phyloP scores from a whole-genome alignment of 768 basidiomycete genomes.

The Rhizopogon vesiculosus region DNA sequence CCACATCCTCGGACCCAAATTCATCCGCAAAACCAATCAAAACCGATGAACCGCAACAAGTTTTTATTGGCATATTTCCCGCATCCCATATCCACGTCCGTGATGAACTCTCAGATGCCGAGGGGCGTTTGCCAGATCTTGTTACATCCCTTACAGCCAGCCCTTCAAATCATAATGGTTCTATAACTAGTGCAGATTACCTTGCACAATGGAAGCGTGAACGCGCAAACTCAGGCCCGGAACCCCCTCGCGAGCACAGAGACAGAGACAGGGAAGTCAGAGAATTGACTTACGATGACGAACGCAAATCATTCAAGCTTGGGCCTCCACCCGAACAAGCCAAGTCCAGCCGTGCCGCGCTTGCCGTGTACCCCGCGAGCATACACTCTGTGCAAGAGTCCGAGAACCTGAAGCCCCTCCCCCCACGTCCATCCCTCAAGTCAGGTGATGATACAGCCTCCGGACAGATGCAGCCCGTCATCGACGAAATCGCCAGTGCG shows the following conservation, averaged over 20 bases:
- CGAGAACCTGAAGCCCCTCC: slow-evolving; percentile 65
- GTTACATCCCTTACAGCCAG: slow-evolving; percentile 49
- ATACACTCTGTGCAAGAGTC: slow-evolving; percentile 70
- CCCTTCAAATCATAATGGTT: slow-evolving; percentile 20
- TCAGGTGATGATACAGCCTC: slow-evolving; percentile 91
- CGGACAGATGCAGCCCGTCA: slow-evolving; percentile 80
- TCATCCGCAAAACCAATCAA: slow-evolving; percentile 46
- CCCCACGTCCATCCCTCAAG: slow-evolving; percentile 90
- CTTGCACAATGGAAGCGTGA: slow-evolving; percentile 41
- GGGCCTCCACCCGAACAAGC: slow-evolving; percentile 73
- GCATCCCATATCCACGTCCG: slow-evolving; percentile 84
- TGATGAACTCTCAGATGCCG: slow-evolving; percentile 83
- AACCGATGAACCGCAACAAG: slow-evolving; percentile 76
- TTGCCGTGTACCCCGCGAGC: slow-evolving; percentile 71
- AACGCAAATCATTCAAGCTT: slow-evolving; percentile 65
- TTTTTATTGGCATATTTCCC: slow-evolving; percentile 93
- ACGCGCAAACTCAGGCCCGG: slow-evolving; percentile 20
- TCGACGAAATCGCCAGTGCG: slow-evolving; percentile 96
- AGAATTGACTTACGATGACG: slow-evolving; percentile 36
- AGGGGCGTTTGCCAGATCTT: slow-evolving; percentile 77
- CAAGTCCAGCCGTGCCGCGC: slow-evolving; percentile 63
- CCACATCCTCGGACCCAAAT: slow-evolving; percentile 53
- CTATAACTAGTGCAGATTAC: slow-evolving; percentile 41
- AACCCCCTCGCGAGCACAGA: slow-evolving; percentile 29
- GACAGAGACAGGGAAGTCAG: slow-evolving; percentile 56